Evolutionary conservation across 495 filamentous ascomycete genomes (phyloP), one percentile per base, ranked within the genome.

Genomic region (Penicillium herquei): DNA sequence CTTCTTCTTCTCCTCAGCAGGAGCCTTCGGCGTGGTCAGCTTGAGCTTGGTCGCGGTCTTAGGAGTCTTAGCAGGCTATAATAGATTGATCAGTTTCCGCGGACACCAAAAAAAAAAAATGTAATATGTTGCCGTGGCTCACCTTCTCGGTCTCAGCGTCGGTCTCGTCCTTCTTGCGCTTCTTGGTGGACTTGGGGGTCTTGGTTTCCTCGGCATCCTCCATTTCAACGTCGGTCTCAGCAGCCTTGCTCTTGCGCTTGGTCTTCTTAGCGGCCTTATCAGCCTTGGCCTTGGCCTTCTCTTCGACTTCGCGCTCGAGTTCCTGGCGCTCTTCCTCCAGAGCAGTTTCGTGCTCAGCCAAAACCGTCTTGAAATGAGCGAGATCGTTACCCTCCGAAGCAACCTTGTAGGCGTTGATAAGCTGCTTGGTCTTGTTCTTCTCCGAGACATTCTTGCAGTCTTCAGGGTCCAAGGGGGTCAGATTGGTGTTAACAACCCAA

Each of bases 401-500:
- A 53, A 94, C 76, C 37, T 79, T 64, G 67, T 91, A 91, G 2
- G 92, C 92, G 30, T 78, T 78, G 58, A 87, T 73, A 7, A 96
- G 74, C 44, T 79, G 73, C 71, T 93, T 95, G 16, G 82, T 75
- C 81, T 91, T 94, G 69, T 85, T 86, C 56, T 84, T 81, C 55
- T 85, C 78, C 17, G 84, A 76, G 52, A 85, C 67, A 30, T 83
- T 72, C 45, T 82, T 82, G 61, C 90, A 84, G 1, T 83, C 77
- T n/a, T 82, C 80, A 33, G 86, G 73, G 58, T 92, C 85, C 18
- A 95, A 78, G 9, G 89, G 84, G 34, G 81, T 81, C 8, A 97
- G 81, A 45, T 88, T 85, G 13, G 84, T 85, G 68, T 96, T 96
- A 34, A 83, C 78, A 31, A 92, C 87, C 90, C 91, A 97, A 10